phyloP scores from a whole-genome alignment of 2,329 filamentous ascomycete species.

The Raffaelea albimanens region DNA sequence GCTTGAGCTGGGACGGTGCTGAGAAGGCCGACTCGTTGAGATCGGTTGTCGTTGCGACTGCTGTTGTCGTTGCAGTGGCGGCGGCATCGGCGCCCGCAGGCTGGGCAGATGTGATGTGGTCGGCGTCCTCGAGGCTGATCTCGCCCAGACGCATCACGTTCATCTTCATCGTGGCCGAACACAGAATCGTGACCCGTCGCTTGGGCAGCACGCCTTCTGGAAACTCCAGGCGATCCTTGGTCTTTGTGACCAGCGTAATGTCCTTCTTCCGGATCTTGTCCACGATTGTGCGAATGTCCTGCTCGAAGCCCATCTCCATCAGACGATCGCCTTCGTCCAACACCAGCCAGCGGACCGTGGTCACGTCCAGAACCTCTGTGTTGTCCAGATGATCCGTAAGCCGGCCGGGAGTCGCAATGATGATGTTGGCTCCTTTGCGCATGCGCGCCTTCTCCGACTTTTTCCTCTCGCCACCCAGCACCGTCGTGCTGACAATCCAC shows the following conservation, averaged over 20 bases:
- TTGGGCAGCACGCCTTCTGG: conserved; percentile 55
- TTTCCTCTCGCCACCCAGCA: conserved; percentile 59
- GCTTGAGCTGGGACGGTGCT: conserved; percentile 87
- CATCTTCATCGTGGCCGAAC: conserved; percentile 97
- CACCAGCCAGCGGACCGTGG: conserved; percentile 85
- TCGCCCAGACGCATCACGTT: conserved; percentile 89
- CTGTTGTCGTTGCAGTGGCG: conserved; percentile 22
- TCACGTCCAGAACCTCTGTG: conserved; percentile 79
- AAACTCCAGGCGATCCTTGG: conserved; percentile 46
- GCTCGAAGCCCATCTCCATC: conserved; percentile 96
- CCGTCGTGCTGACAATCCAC: conserved; percentile 88
- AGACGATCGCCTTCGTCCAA: conserved; percentile 95
- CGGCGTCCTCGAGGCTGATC: conserved; percentile 87
- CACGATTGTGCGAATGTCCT: conserved; percentile 84
- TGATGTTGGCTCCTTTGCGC: conserved; percentile 87
- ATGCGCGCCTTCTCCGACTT: conserved; percentile 85
- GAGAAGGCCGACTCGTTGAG: conserved; percentile 50
- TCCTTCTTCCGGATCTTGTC: conserved; percentile 62
- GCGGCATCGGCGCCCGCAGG: conserved; percentile 37
- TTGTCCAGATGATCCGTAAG: conserved; percentile 88
- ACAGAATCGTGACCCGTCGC: conserved; percentile 77
- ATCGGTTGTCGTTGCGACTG: conserved; percentile 15
- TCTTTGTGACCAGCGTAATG: conserved; percentile 25
- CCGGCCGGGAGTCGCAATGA: conserved; percentile 89
- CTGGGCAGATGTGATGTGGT: conserved; percentile 67